These are phyloP conservation scores for Chlamydomonas eustigma DNA, from an alignment of 139 green algal species.

Conservation along the genomic window DNA sequence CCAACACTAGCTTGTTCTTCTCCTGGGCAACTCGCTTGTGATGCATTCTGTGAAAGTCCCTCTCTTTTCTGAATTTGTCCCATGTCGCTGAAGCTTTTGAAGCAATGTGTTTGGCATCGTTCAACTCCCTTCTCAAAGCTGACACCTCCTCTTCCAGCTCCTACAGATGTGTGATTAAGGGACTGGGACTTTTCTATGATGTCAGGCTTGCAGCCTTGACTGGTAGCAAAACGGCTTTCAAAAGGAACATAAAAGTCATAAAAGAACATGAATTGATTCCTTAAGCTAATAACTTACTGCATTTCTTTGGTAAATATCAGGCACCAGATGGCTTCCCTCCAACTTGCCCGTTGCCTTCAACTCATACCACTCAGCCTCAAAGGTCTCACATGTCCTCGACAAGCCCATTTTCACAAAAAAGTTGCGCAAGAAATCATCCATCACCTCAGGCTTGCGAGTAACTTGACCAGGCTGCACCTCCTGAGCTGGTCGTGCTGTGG, in stretches of 20 bases:
- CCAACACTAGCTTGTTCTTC: slow-evolving; percentile 81
- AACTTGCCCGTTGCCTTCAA: slow-evolving; percentile 62
- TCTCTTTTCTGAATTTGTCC: slow-evolving; percentile 77
- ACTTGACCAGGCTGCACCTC: slow-evolving; percentile 16
- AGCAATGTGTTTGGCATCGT: slow-evolving; percentile 39
- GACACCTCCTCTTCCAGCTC: slow-evolving; percentile 58
- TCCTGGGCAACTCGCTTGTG: slow-evolving; percentile 86
- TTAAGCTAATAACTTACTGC: slow-evolving; percentile 25
- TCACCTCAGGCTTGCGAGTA: slow-evolving; percentile 60
- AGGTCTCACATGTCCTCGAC: slow-evolving; percentile 59
- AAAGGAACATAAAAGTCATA: too few relatives aligned
- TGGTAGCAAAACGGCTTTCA: too few relatives aligned
- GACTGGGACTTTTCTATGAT: too few relatives aligned
- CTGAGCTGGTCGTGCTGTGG: neutral
- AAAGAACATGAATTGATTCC: too few relatives aligned
- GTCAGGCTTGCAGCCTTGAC: too few relatives aligned
- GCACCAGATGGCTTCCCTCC: slow-evolving; percentile 43
- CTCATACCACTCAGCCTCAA: slow-evolving; percentile 88
- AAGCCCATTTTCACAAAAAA: slow-evolving; percentile 79
- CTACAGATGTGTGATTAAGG: too few relatives aligned
- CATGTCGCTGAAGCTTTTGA: slow-evolving; percentile 42
- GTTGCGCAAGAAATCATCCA: slow-evolving; percentile 86
- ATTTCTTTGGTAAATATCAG: slow-evolving; percentile 70
- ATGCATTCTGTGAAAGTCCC: slow-evolving; percentile 87
- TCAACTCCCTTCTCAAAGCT: slow-evolving; percentile 39